phyloP scores from a whole-genome alignment of 208 protist species.

The Leishmania amazonensis region DNA sequence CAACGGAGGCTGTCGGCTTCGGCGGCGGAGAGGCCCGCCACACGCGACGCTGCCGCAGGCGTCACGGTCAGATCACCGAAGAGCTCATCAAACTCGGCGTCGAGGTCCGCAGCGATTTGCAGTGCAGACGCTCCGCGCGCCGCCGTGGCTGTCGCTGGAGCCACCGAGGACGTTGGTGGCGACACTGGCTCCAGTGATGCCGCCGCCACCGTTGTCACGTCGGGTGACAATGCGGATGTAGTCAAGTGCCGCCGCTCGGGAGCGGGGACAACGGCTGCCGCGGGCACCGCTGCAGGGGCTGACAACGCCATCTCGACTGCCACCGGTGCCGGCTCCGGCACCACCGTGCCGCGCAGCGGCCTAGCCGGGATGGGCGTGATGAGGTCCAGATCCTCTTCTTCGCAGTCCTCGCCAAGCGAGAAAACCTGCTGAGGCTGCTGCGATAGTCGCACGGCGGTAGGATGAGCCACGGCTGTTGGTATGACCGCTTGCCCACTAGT shows the following conservation, averaged over 20 bases:
- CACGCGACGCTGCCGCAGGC: slow-evolving; percentile 1
- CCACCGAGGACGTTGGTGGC: slow-evolving; percentile 6
- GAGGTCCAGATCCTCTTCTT: slow-evolving; percentile 75
- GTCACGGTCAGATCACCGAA: slow-evolving; percentile 42
- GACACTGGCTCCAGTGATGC: slow-evolving; percentile 4
- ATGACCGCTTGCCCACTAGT: slow-evolving; percentile 36
- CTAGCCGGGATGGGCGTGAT: slow-evolving; percentile 54
- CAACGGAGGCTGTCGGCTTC: slow-evolving; percentile 13
- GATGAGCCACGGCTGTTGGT: slow-evolving; percentile 1
- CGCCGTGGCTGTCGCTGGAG: background rate
- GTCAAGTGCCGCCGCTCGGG: background rate
- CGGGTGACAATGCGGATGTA: background rate
- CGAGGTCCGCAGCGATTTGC: slow-evolving; percentile 40
- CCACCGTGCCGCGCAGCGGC: slow-evolving; percentile 17
- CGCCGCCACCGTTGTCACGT: background rate
- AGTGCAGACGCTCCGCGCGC: slow-evolving; percentile 7
- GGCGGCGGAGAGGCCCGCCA: background rate
- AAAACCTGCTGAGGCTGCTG: slow-evolving; percentile 36
- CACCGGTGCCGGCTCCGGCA: slow-evolving; percentile 2
- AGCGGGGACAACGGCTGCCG: background rate
- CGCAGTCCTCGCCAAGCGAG: slow-evolving; percentile 54
- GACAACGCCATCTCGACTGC: background rate
- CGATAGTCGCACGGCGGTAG: background rate
- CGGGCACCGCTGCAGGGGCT: background rate
- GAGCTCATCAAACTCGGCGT: slow-evolving; percentile 78